These are phyloP conservation scores for Zelopaecilomyces penicillatus DNA, from an alignment of 2,329 filamentous ascomycete genomes.

Conservation along the genomic window DNA sequence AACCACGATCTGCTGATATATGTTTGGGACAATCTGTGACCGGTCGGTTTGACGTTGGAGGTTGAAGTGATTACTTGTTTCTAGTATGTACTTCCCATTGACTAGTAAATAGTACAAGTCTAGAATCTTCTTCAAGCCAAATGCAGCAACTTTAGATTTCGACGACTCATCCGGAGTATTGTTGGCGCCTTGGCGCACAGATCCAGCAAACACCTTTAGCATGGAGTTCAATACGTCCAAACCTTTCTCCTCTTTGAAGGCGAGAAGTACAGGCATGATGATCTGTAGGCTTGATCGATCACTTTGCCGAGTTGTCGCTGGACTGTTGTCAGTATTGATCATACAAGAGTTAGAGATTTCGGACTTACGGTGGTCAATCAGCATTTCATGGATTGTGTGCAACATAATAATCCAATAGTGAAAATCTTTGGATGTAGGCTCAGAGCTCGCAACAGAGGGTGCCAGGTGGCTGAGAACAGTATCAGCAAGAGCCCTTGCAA, in stretches of 20 bases:
- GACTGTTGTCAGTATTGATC: conserved; percentile 15
- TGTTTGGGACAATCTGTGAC: conserved; percentile 29
- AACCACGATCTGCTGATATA: conserved; percentile 69
- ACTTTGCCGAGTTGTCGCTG: conserved; percentile 31
- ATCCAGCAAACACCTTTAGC: conserved; percentile 52
- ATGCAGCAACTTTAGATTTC: conserved; percentile 40
- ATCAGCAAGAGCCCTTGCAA: conserved; percentile 60
- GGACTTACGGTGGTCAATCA: conserved; percentile 56
- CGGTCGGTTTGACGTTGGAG: conserved; percentile 36
- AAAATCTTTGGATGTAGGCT: conserved; percentile 54
- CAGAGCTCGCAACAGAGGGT: conserved; percentile 31
- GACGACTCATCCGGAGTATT: conserved; percentile 40
- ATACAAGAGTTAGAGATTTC: conserved; percentile 11
- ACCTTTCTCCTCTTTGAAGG: conserved; percentile 77
- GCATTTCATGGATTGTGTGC: conserved; percentile 66
- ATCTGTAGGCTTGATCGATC: conserved; percentile 45
- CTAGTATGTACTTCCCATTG: conserved; percentile 70
- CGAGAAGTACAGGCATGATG: conserved; percentile 70
- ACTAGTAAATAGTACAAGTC: conserved; percentile 71
- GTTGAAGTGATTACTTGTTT: conserved; percentile 55
- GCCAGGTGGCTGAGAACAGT: conserved; percentile 61
- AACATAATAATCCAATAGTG: conserved; percentile 78
- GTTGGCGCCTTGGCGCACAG: conserved; percentile 20
- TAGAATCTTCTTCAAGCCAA: conserved; percentile 72
- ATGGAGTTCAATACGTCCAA: conserved; percentile 66